phyloP scores from a whole-genome alignment of 371 early-diverging fungal genomes.

The Encephalitozoon romaleae region DNA sequence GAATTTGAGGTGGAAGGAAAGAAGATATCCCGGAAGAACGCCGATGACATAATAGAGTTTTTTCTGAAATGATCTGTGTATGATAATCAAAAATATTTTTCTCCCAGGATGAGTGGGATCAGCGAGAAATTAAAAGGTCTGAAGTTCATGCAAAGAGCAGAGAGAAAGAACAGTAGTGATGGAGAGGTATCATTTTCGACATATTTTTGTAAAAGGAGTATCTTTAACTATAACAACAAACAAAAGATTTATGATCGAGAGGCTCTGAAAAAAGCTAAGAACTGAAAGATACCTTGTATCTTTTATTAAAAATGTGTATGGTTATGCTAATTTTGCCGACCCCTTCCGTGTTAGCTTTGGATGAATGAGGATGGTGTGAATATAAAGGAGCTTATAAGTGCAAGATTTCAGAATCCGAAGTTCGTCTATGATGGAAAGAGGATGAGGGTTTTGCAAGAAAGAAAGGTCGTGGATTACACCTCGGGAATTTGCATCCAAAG shows the following conservation, averaged over 20 bases:
- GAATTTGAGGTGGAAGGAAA: not conserved
- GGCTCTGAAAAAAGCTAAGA: not conserved
- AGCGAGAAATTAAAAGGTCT: conserved; percentile 32
- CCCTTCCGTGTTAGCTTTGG: not conserved
- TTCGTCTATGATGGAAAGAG: conserved; percentile 68
- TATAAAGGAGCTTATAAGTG: conserved; percentile 42
- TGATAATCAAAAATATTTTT: conserved; percentile 2
- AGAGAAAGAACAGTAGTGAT: conserved; percentile 1
- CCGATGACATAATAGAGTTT: not conserved
- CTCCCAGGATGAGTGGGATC: conserved; percentile 11
- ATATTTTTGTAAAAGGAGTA: conserved; percentile 9
- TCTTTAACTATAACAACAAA: conserved; percentile 1
- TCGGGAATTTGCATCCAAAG: conserved; percentile 67
- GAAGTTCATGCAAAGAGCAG: conserved; percentile 28
- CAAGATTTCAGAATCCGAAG: conserved; percentile 55
- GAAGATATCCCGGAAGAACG: not conserved
- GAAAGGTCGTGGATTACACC: conserved; percentile 84
- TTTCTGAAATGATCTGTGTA: not conserved
- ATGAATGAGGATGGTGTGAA: conserved; percentile 20
- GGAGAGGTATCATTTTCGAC: conserved; percentile 17
- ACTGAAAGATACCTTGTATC: not conserved
- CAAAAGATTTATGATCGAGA: not conserved
- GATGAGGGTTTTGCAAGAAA: conserved; percentile 80
- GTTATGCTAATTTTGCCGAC: not conserved
- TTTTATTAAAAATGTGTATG: not conserved